Base-by-base conservation (phyloP, 2,329 filamentous ascomycete genomes). In the Alternaria postmessia region DNA sequence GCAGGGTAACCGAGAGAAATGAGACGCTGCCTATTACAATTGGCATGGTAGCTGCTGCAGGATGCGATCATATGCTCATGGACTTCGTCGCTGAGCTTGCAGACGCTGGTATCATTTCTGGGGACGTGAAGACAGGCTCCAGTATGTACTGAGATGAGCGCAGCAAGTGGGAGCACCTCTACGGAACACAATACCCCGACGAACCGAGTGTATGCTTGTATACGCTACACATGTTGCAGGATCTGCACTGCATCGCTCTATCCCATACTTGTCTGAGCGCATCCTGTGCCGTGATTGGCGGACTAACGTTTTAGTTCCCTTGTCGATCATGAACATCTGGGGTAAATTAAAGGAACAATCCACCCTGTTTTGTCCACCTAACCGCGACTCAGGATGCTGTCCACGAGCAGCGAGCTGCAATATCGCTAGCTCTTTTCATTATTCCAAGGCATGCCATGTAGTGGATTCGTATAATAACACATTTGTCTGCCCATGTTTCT, bases 31-130 rank as follows among this genome's bases (percentile, higher is more conserved):
- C 63, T n/a, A 51, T 66, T 14, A 63, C 61, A 9, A 61, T 67
- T 52, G 59, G 60, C 11, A 63, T 66, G 36, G 44, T 62, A 11
- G 59, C 47, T n/a, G 60, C 62, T 20, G 51, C 43, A 18, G 55
- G 63, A 26, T 62, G 56, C n/a, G 60, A 65, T 53, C 41, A 57
- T 5, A 62, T 65, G 62, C 44, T 66, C 34, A 57, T 65, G 54
- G 38, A 63, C 57, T 42, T 62, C 18, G 54, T 63, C 14, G 49
- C 42, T 44, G 62, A 55, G 18, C 55, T 68, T 43, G 59, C 30
- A 22, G 57, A 65, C 12, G 43, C 47, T 30, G 48, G 61, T 24
- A 44, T 57, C 12, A 54, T 64, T 44, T 8, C 16, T 18, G 52
- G 49, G 34, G 43, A 62, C n/a, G 61, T 60, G 5, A 57, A 59